Evolutionary conservation across 768 basidiomycete genomes (phyloP), one percentile per base, ranked within the genome.

Genomic region (Pluteus cervinus): DNA sequence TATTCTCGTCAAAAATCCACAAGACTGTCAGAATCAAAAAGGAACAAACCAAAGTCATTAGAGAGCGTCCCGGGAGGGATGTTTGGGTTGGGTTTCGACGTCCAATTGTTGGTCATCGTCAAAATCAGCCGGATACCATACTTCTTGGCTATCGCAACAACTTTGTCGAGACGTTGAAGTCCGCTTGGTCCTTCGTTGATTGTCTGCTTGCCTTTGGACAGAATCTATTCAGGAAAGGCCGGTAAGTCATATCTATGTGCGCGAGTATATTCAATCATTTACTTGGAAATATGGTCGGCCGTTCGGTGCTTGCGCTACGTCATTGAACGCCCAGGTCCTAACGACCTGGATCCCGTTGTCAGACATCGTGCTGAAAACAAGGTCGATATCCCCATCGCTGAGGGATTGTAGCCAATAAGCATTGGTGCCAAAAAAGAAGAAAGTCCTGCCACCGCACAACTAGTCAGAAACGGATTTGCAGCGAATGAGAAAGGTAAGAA

Each of bases 51-150:
- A 10, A 52, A 60, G 34, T 54, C 44, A 33, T 56, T 58, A 4
- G 53, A 50, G 9, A 57, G 47, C 37, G 47, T 59, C 21, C 54
- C 55, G 32, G 54, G 43, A 12, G 58, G 58, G 22, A 55, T 38
- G n/a, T 9, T 39, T 15, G 12, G 20, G 10, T 42, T 18, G 24
- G 41, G 25, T 22, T 46, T 32, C 24, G 46, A 29, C 46, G 11
- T 52, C 51, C 51, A 52, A 40, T 52, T 52, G 41, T 52, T 52
- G 9, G 51, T 52, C 24, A 52, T 42, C 1, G 44, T 42, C 1
- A 52, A 39, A 4, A 48, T 15, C n/a, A 52, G 32, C 35, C 46
- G 46, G 30, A 52, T 33, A 8, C 49, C 51, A 14, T 48, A 50
- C 37, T 44, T 52, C 9, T 37, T 33, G 2, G 51, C 51, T 11